Evolutionary conservation across 768 basidiomycete genomes (phyloP), one percentile per base, ranked within the genome.

Genomic region (Suillus plorans): DNA sequence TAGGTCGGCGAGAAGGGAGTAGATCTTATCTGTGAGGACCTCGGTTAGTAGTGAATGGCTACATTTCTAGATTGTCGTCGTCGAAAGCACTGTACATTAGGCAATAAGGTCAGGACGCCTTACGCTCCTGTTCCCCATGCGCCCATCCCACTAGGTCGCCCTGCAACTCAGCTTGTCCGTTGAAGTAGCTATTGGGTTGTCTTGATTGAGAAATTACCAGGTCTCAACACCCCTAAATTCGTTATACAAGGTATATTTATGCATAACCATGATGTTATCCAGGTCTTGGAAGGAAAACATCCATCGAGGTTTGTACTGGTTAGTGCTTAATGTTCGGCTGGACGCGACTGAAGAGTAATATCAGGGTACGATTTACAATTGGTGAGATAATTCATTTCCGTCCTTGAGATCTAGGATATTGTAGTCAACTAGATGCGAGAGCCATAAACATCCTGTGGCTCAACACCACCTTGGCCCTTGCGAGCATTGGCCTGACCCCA

Each of bases 401-500:
- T 36, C 34, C 12, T 13, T 10, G 34, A 55, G 34, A 55, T 4
- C 53, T 34, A 34, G 20, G 28, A 31, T 36, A n/a, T 18, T 4
- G 34, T 13, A 5, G 10, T n/a, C 12, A 20, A 55, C 20, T 55
- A 55, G n/a, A 36, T 55, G 53, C 53, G 53, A 34, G 53, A 34
- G 20, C 53, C 53, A 55, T 55, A 55, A 36, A 55, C 53, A 55
- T 55, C 92, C 71, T 89, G 82, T 63, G 91, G 83, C 5, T 81
- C 74, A 64, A 94, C 90, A 58, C 94, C 91, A 55, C 85, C 86
- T 71, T 93, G 91, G 8, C 94, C 93, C 76, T 90, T 92, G 74
- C 88, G 87, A 70, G 89, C 85, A 80, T 94, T 93, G 63, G 53
- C 88, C 70, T 94, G 89, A 5, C 91, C 93, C 93, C 93, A 95